Percentiles rank a stretch among this genome's conserved stretches.
These are phyloP conservation scores for Aspergillus aculeatus DNA, from an alignment of 2,329 filamentous ascomycete genomes.

Conservation along the genomic window DNA sequence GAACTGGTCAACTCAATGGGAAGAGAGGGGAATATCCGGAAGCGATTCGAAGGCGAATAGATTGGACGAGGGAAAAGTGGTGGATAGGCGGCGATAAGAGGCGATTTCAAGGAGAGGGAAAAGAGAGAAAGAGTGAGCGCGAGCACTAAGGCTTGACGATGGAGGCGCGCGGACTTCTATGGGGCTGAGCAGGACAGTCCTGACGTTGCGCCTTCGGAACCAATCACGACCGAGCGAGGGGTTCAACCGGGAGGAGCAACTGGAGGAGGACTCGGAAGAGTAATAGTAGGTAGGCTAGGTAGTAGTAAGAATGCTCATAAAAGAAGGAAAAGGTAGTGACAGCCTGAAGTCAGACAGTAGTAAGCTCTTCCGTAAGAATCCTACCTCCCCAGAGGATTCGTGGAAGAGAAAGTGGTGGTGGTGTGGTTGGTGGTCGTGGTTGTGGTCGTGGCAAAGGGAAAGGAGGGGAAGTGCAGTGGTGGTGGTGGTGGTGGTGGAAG, in stretches of 20 bases:
- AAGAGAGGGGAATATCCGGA: conserved; percentile 2
- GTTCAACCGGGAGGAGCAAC: conserved; percentile 14
- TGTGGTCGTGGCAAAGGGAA: conserved; percentile 10
- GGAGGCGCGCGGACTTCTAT: conserved; percentile 16
- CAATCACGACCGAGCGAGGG: conserved; percentile 21
- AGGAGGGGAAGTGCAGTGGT: neutral
- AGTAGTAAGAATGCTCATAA: neutral
- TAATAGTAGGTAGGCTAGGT: neutral
- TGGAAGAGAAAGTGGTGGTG: neutral
- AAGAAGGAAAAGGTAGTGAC: neutral
- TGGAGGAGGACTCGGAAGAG: neutral
- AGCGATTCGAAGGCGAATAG: conserved; percentile 7
- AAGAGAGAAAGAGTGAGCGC: conserved; percentile 7
- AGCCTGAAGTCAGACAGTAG: neutral
- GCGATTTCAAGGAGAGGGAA: neutral
- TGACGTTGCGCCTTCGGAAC: conserved; percentile 18
- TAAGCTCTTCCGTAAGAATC: neutral
- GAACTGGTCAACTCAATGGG: neutral
- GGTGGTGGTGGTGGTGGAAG: neutral
- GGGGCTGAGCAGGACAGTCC: conserved; percentile 15
- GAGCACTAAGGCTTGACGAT: conserved; percentile 15
- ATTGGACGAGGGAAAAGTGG: conserved; percentile 7
- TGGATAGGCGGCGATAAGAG: conserved; percentile 10
- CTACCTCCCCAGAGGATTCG: neutral
- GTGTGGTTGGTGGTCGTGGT: neutral